Evolutionary conservation across 139 green algal species (phyloP), one percentile per base, ranked within the genome.

Genomic region (Tetradesmus lagerheimii): DNA sequence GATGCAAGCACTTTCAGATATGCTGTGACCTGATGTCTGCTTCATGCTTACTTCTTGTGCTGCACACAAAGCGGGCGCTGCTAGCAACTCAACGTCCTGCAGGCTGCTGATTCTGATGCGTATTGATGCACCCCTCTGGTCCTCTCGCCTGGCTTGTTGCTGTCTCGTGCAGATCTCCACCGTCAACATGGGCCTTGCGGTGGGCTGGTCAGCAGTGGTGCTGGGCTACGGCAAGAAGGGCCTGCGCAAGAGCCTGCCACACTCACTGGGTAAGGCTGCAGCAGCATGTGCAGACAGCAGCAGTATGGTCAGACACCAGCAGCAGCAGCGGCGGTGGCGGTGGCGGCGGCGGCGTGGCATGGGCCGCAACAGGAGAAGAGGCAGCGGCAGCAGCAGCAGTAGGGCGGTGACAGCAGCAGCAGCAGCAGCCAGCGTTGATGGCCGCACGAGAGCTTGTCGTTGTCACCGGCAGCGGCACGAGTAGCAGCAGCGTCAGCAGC

Each of bases 181-280:
- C 20, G 92, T 99, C 34, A 96, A 96, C 81, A 97, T 99, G 84
- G 96, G 97, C 37, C 92, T 97, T 83, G 97, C 97, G 0, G 95
- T 97, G 37, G 97, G 97, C 23, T 99, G 98, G 89, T 98, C 97
- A 4, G 96, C 95, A n/a, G 98, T 99, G 91, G 91, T 99, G 39
- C 92, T 99, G 64, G 95, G 96, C 0, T 95, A 95, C 64, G 97
- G 97, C 34, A 97, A 96, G 87, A 99, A 99, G 94, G 97, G 97
- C 20, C 94, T 93, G 93, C 94, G 98, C 75, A 97, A 96, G 57
- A 94, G 95, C 41, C 92, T 99, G 92, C 97, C 98, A n/a, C 94
- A 99, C 91, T 94, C 97, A 1, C 93, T 95, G 45, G 95, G 93
- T 96, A 80, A 25, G 89, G 18, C 76, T 39, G 53, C 82, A 76